Base-by-base conservation (phyloP, 352 stramenopile species). In the Chrysophaeum taylorii region DNA sequence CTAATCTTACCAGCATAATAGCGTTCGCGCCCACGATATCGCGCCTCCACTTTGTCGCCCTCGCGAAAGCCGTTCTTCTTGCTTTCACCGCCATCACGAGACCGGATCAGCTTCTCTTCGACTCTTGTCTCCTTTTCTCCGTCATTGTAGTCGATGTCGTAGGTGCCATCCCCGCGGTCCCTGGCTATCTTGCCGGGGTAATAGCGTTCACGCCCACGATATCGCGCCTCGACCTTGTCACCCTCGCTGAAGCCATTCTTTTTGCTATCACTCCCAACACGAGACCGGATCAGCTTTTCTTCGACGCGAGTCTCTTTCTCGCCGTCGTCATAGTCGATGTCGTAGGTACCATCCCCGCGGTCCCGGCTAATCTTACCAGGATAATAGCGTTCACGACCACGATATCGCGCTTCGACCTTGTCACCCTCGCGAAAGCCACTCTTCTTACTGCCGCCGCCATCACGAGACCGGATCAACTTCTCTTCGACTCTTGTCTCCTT, bases 1-100 rank as follows among this genome's bases (percentile, higher is more conserved):
- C 76, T 75, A 42, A 94, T 85, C 9, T 74, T 79, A 0, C 89
- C 86, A 23, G 81, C 77, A 29, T 89, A 93, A 74, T 82, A 91
- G 9, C 12, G 14, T 23, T 75, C 82, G 63, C 77, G 76, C 43
- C 82, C 85, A 12, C 84, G 79, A 69, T 88, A 91, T 16, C 66
- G 75, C 15, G 83, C 86, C 63, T 91, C 79, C 1, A 92, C 73
- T 14, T 71, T 79, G 50, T 84, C 79, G n/a, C 80, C 80, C 42
- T 77, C 76, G 45, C 70, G 76, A 23, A 84, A 84, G 29, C 2
- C 38, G 14, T 66, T 5, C 2, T 2, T 33, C 38, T 73, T 75
- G n/a, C n/a, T n/a, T n/a, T n/a, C n/a, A n/a, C n/a, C 21, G 64
- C 31, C 52, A 43, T 57, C 38, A 2, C 0, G 48, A 33, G 15